These are phyloP conservation scores for Elongisporangium anandrum DNA, from an alignment of 352 stramenopile species.

Conservation along the genomic window DNA sequence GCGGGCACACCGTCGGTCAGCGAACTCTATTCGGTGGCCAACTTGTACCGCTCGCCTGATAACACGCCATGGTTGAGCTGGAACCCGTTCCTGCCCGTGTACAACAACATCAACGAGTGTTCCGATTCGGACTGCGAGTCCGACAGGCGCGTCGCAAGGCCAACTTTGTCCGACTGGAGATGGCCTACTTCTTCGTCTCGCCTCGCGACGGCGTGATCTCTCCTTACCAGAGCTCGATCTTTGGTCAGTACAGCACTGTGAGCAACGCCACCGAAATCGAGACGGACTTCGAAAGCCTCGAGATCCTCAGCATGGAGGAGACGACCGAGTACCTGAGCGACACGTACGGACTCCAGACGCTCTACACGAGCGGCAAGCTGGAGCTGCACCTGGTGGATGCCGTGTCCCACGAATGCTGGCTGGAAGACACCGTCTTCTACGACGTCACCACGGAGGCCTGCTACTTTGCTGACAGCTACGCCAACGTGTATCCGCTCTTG, in stretches of 20 bases:
- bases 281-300: neutral
- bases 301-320: slow-evolving; percentile 1
- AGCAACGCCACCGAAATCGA: neutral
- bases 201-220: slow-evolving; percentile 1
- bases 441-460: neutral
- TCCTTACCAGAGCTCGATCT: slow-evolving; percentile 4
- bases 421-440: slow-evolving; percentile 9
- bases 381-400: slow-evolving; percentile 2
- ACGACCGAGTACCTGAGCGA: slow-evolving; percentile 5
- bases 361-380: slow-evolving; percentile 6
- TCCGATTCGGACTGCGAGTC: slow-evolving; percentile 4
- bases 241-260: slow-evolving; percentile 21
- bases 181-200: slow-evolving; percentile 5
- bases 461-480: too few relatives aligned
- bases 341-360: slow-evolving; percentile 1
- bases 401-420: slow-evolving; percentile 16
- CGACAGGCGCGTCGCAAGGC: slow-evolving; percentile 18
- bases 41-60: slow-evolving; percentile 13
- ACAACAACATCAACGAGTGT: slow-evolving; percentile 13
- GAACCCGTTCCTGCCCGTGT: slow-evolving; percentile 10
- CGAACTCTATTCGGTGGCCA: slow-evolving; percentile 9
- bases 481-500: too few relatives aligned
- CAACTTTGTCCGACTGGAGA: slow-evolving; percentile 32
- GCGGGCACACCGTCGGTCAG: slow-evolving; percentile 6
- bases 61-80: slow-evolving; percentile 6